These are phyloP conservation scores for Tylopilus rubrobrunneus DNA, from an alignment of 768 basidiomycete species.

Conservation along the genomic window DNA sequence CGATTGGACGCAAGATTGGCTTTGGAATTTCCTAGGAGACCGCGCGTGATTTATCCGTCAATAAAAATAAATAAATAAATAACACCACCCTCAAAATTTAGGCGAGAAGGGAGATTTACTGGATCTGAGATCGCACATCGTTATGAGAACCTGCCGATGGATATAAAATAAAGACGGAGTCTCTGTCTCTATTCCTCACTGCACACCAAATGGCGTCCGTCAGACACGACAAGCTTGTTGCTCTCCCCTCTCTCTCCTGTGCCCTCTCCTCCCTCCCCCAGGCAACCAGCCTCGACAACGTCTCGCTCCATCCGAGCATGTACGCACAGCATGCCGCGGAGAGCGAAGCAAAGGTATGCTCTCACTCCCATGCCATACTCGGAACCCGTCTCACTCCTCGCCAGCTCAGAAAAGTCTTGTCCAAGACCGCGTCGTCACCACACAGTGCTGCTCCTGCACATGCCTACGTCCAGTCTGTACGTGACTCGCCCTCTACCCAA, in stretches of 20 bases:
- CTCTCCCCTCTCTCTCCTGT: slow-evolving; percentile 69
- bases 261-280: slow-evolving; percentile 66
- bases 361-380: background rate
- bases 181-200: background rate
- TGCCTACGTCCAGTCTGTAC: slow-evolving; percentile 37
- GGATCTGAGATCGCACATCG: slow-evolving; percentile 27
- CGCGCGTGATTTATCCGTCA: slow-evolving; percentile 19
- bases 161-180: background rate
- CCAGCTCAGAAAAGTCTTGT: slow-evolving; percentile 62
- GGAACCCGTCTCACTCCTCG: slow-evolving; percentile 6
- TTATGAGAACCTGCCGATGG: slow-evolving; percentile 16
- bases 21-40: slow-evolving; percentile 28
- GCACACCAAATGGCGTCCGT: slow-evolving; percentile 24
- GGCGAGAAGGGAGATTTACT: slow-evolving; percentile 8
- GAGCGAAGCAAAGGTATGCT: slow-evolving; percentile 69
- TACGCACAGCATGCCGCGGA: slow-evolving; percentile 64
- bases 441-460: slow-evolving; percentile 33
- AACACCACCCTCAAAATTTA: slow-evolving; percentile 30
- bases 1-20: slow-evolving; percentile 5
- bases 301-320: slow-evolving; percentile 67
- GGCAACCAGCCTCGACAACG: slow-evolving; percentile 64
- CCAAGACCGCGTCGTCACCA: slow-evolving; percentile 40
- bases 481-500: slow-evolving; percentile 8
- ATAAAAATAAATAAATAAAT: too few species aligned
- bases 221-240: slow-evolving; percentile 54